A percentile compares a stretch with the other conserved stretches of the same genome.
phyloP scores from a whole-genome alignment of 1,139 yeast species.

The Entelexis paramagnoliae region DNA sequence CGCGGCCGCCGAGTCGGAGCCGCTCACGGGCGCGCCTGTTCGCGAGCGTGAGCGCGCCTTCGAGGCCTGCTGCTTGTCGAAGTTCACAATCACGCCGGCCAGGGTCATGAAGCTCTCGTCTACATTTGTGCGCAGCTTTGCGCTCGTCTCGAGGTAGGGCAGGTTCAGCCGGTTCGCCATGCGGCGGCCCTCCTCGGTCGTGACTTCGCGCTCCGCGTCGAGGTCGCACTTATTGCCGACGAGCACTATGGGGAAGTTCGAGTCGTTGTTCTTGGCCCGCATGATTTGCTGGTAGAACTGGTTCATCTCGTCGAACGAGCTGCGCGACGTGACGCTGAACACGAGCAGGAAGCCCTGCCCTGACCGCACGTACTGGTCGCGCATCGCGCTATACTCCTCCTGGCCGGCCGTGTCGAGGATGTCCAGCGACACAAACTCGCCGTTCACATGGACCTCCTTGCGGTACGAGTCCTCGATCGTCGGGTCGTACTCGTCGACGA shows the following conservation, averaged over 20 bases:
- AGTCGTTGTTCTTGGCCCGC: conserved; percentile 53
- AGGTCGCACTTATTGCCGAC: conserved; percentile 79
- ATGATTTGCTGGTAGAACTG: conserved; percentile 82
- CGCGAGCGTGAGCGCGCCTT: conserved; percentile 16
- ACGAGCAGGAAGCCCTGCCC: conserved; percentile 89
- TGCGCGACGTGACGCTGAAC: conserved; percentile 82
- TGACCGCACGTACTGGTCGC: conserved; percentile 85
- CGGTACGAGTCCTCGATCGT: conserved; percentile 95
- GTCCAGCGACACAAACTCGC: conserved; percentile 81
- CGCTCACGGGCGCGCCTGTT: conserved; percentile 2
- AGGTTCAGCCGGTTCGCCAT: conserved; percentile 71
- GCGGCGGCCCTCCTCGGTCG: conserved; percentile 69
- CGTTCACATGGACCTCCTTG: conserved; percentile 84
- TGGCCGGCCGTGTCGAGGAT: conserved; percentile 97
- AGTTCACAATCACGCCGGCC: conserved; percentile 21
- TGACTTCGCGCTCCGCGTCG: conserved; percentile 60
- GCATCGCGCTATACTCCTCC: conserved; percentile 93
- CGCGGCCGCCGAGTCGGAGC: conserved; percentile 5
- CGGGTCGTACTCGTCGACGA: conserved; percentile 94
- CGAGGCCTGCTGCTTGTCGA: conserved; percentile 18
- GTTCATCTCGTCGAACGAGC: conserved; percentile 74
- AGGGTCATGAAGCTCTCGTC: conserved; percentile 61
- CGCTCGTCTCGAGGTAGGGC: conserved; percentile 84
- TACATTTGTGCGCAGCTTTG: conserved; percentile 85
- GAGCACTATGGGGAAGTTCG: conserved; percentile 67